phyloP scores from a whole-genome alignment of 192 early-diverging fungal genomes.

The Backusella sp. region DNA sequence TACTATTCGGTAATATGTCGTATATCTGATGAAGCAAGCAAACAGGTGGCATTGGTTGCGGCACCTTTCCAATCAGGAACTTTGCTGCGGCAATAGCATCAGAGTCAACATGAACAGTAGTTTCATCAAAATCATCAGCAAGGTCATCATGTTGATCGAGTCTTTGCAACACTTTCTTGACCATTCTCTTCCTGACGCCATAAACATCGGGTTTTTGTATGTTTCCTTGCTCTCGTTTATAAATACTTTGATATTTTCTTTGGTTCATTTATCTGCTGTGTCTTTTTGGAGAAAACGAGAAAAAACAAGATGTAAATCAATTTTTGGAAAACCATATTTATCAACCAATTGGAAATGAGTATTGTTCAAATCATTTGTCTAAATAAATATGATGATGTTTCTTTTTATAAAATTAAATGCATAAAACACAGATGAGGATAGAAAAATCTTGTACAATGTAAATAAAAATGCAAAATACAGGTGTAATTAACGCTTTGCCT shows the following conservation, averaged over 20 bases:
- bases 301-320: background rate
- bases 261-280: background rate
- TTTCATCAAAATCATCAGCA: background rate
- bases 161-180: background rate
- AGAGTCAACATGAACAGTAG: background rate
- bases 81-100: slow-evolving; percentile 19
- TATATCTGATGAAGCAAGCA: slow-evolving; percentile 51
- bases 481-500: slow-evolving; percentile 20
- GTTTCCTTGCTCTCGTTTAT: background rate
- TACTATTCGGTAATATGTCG: slow-evolving; percentile 38
- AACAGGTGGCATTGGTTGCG: slow-evolving; percentile 13
- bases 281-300: background rate
- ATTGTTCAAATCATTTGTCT: no score
- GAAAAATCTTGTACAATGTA: background rate
- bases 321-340: no score
- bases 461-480: background rate
- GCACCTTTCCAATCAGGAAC: slow-evolving; percentile 5
- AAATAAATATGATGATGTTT: background rate
- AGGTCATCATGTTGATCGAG: background rate
- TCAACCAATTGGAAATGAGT: no score
- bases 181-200: slow-evolving; percentile 17
- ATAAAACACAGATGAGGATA: background rate
- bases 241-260: background rate
- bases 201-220: slow-evolving; percentile 21
- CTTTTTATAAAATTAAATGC: background rate